Percentiles rank a stretch among this genome's conserved stretches.
phyloP scores from a whole-genome alignment of 306 rosid species.

The Casuarina cunninghamiana region DNA sequence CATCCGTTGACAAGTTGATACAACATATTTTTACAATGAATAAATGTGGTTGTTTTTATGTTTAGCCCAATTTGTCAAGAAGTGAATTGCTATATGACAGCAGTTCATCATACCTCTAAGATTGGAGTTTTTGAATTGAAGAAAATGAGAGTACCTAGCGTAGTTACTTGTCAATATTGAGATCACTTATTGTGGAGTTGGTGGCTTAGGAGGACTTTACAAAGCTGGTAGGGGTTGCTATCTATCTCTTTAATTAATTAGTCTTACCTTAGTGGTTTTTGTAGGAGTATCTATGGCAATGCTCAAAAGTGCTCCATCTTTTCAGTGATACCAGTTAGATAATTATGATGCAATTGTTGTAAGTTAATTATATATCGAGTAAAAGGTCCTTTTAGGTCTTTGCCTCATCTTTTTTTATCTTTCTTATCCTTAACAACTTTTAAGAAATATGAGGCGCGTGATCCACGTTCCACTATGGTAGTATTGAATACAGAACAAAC shows the following conservation, averaged over 20 bases:
- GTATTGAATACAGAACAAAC: neutral
- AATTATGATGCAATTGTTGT: neutral
- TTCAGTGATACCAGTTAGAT: neutral
- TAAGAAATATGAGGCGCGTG: neutral
- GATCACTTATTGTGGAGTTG: neutral
- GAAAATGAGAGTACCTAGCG: neutral
- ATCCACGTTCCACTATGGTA: neutral
- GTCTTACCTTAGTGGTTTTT: neutral
- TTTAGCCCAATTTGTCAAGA: neutral
- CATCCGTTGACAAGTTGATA: conserved; percentile 1
- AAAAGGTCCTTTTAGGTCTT: neutral
- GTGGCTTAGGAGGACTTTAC: neutral
- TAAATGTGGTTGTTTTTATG: neutral
- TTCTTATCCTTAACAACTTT: neutral
- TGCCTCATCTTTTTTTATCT: neutral
- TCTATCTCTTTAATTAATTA: neutral
- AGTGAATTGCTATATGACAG: neutral
- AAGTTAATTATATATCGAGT: neutral
- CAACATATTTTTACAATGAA: conserved; percentile 1
- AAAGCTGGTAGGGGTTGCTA: neutral
- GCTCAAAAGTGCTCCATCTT: neutral
- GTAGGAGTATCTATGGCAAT: neutral
- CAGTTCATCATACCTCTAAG: neutral
- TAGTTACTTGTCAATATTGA: neutral
- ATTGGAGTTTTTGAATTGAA: neutral